phyloP scores from a whole-genome alignment of 768 basidiomycete species.

The Rossbeevera mucosa region DNA sequence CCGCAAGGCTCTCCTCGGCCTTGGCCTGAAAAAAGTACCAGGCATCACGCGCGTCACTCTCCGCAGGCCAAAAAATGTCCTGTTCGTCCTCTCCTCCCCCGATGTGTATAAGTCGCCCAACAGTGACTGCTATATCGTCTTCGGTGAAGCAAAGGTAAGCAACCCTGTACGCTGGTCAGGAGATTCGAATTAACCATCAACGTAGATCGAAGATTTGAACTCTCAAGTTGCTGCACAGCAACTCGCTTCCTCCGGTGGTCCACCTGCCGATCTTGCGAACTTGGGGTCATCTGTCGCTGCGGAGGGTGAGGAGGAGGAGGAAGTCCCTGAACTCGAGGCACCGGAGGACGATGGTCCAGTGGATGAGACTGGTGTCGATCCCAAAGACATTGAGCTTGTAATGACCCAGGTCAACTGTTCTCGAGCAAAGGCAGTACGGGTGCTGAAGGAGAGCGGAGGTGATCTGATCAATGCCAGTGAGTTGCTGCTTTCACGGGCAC shows the following conservation, averaged over 20 bases:
- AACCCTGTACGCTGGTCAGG: constrained; percentile 9
- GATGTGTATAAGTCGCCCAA: constrained; percentile 98
- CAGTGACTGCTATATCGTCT: constrained; percentile 98
- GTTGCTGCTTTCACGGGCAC: constrained; percentile 33
- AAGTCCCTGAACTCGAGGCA: constrained; percentile 80
- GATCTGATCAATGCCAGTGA: constrained; percentile 96
- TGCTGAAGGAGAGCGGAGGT: constrained; percentile 85
- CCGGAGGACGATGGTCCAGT: constrained; percentile 76
- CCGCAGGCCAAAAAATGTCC: constrained; percentile 91
- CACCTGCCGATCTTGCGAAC: constrained; percentile 37
- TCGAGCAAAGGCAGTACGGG: constrained; percentile 87
- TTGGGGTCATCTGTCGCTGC: constrained; percentile 49
- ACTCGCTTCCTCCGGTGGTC: constrained; percentile 51
- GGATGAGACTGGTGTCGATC: constrained; percentile 85
- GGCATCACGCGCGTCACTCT: constrained; percentile 94
- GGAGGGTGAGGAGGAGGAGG: constrained; percentile 63
- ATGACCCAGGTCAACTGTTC: constrained; percentile 87
- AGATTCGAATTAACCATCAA: not conserved
- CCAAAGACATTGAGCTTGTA: constrained; percentile 93
- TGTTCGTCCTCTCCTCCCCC: constrained; percentile 89
- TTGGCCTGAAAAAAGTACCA: constrained; percentile 90
- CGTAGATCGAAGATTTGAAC: constrained; percentile 84
- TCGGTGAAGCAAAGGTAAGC: constrained; percentile 89
- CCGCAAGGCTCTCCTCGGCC: constrained; percentile 83
- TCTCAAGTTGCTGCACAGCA: constrained; percentile 79